These are phyloP conservation scores for Polytrichum commune DNA, from an alignment of 225 moss, liverwort and hornwort genomes.

Conservation along the genomic window DNA sequence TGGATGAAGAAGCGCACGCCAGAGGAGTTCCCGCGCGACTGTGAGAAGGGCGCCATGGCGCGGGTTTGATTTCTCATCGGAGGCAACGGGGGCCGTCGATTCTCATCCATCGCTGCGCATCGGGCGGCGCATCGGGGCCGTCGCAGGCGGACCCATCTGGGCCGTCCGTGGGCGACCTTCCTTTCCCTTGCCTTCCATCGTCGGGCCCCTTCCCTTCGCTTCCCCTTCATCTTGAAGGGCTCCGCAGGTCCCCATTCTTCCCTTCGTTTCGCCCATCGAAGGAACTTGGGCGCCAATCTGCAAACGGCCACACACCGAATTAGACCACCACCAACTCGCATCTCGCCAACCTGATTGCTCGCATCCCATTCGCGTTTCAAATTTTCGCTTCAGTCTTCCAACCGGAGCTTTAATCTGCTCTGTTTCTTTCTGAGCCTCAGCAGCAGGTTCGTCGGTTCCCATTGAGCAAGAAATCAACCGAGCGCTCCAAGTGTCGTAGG, in stretches of 20 bases:
- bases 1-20: too few relatives aligned
- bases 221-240: not conserved
- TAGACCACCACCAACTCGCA: not conserved
- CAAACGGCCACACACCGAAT: not conserved
- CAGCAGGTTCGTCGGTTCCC: too few relatives aligned
- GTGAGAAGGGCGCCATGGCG: not conserved
- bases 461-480: too few relatives aligned
- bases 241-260: too few relatives aligned
- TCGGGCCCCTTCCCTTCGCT: not conserved
- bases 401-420: not conserved
- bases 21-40: too few relatives aligned
- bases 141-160: not conserved
- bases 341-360: not conserved
- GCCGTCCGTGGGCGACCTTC: not conserved
- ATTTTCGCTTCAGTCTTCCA: not conserved
- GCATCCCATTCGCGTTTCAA: not conserved
- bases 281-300: too few relatives aligned
- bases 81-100: not conserved
- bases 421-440: too few relatives aligned
- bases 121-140: not conserved
- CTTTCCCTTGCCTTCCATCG: not conserved
- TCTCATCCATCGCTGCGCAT: too few relatives aligned
- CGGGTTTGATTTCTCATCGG: conserved; percentile 2
- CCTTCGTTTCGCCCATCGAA: not conserved
- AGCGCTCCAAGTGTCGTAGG: too few relatives aligned